Evolutionary conservation across 129 eudicot species (phyloP).

Genomic region (Pulicaria dysenterica): DNA sequence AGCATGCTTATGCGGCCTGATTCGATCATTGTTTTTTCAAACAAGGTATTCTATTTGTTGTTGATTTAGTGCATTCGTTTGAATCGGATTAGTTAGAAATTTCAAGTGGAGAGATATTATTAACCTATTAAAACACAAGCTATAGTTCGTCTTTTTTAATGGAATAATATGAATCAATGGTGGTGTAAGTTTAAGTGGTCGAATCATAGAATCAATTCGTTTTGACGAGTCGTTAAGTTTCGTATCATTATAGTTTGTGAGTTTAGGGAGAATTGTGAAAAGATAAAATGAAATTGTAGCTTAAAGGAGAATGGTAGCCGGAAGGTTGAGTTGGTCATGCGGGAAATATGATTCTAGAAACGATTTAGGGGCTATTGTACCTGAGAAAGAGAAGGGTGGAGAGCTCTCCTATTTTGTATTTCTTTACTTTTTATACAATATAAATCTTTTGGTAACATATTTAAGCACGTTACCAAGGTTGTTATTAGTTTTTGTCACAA

Average conservation of each 20-base stretch:
- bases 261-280: too few relatives aligned
- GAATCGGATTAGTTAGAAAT: slow-evolving; percentile 18
- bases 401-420: too few relatives aligned
- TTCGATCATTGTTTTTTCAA: neutral
- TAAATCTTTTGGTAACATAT: too few relatives aligned
- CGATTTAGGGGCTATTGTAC: too few relatives aligned
- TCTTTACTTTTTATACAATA: too few relatives aligned
- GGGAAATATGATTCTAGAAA: too few relatives aligned
- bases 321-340: too few relatives aligned
- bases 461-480: too few relatives aligned
- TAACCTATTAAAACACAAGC: neutral
- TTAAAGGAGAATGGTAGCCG: too few relatives aligned
- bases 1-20: neutral
- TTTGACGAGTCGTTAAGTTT: neutral
- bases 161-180: slow-evolving; percentile 17
- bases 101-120: slow-evolving; percentile 17
- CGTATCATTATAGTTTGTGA: neutral
- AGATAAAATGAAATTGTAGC: too few relatives aligned
- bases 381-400: too few relatives aligned
- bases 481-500: too few relatives aligned
- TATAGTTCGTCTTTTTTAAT: neutral
- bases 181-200: slow-evolving; percentile 11
- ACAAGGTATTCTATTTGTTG: neutral
- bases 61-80: slow-evolving; percentile 13
- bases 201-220: neutral